Percentiles rank a stretch among this genome's conserved stretches.
These are phyloP conservation scores for Evansstolkia leycettana DNA, from an alignment of 495 filamentous ascomycete species.

Conservation along the genomic window DNA sequence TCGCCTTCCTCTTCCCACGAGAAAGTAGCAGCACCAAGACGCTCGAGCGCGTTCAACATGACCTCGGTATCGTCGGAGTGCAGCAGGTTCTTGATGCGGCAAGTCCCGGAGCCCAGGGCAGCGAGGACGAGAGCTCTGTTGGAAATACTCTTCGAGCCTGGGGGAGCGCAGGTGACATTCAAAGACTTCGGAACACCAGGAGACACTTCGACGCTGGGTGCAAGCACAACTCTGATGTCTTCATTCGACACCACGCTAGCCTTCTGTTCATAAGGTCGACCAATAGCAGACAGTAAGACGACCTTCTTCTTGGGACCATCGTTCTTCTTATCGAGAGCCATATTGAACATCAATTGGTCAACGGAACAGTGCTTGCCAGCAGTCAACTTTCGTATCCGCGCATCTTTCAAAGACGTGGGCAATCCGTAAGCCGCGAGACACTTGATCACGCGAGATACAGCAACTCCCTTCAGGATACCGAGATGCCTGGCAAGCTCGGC, in stretches of 20 bases:
- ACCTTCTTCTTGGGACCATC: slow-evolving; percentile 92
- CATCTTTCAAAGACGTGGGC: slow-evolving; percentile 75
- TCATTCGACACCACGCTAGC: slow-evolving; percentile 81
- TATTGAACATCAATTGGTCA: slow-evolving; percentile 74
- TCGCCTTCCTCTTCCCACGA: slow-evolving; percentile 90
- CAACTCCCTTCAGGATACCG: slow-evolving; percentile 73
- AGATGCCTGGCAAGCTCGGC: slow-evolving; percentile 86
- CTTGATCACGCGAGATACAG: slow-evolving; percentile 80
- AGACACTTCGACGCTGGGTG: slow-evolving; percentile 61
- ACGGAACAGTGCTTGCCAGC: slow-evolving; percentile 86
- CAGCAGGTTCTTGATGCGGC: slow-evolving; percentile 79
- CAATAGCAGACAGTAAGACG: slow-evolving; percentile 87
- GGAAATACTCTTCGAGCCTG: slow-evolving; percentile 95
- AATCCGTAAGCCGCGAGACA: slow-evolving; percentile 89
- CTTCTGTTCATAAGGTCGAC: slow-evolving; percentile 70
- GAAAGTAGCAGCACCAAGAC: slow-evolving; percentile 80
- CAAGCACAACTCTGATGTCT: slow-evolving; percentile 74
- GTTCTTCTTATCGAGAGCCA: slow-evolving; percentile 99
- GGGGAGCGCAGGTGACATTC: slow-evolving; percentile 68
- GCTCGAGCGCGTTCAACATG: slow-evolving; percentile 81
- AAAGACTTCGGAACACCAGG: slow-evolving; percentile 52
- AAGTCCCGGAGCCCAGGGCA: slow-evolving; percentile 77
- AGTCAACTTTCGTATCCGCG: slow-evolving; percentile 71
- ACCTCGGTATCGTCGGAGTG: slow-evolving; percentile 96
- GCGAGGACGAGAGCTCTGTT: slow-evolving; percentile 90